phyloP scores from a whole-genome alignment of 495 filamentous ascomycete species.

The Neurospora hispaniola region DNA sequence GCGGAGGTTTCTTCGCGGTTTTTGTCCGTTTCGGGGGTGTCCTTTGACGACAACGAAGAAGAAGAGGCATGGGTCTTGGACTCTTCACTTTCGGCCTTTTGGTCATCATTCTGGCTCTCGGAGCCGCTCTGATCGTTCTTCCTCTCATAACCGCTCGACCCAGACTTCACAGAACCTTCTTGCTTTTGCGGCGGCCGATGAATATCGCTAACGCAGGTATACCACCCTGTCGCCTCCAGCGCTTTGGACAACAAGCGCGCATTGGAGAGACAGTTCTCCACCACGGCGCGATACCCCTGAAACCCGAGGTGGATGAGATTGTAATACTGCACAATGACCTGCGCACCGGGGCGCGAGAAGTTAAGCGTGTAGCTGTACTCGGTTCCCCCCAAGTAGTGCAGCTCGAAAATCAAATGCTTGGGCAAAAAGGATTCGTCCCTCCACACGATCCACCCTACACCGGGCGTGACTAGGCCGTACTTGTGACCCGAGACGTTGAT shows the following conservation, averaged over 20 bases:
- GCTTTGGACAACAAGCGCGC: slow-evolving; percentile 55
- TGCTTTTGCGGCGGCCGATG: slow-evolving; percentile 36
- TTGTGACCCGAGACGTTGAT: slow-evolving; percentile 71
- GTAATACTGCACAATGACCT: slow-evolving; percentile 67
- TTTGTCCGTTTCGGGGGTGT: not conserved
- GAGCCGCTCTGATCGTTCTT: slow-evolving; percentile 17
- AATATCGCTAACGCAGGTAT: slow-evolving; percentile 58
- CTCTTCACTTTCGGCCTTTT: slow-evolving; percentile 20
- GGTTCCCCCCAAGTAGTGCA: slow-evolving; percentile 66
- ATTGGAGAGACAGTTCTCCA: slow-evolving; percentile 63
- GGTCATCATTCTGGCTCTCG: not conserved
- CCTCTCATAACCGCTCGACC: not conserved
- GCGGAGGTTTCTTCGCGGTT: slow-evolving; percentile 30
- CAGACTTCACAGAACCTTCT: slow-evolving; percentile 5
- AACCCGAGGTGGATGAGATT: slow-evolving; percentile 67
- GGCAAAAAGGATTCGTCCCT: slow-evolving; percentile 57
- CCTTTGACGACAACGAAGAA: not conserved
- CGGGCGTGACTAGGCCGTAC: slow-evolving; percentile 61
- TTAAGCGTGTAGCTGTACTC: slow-evolving; percentile 67
- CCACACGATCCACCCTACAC: slow-evolving; percentile 70
- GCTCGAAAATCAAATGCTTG: slow-evolving; percentile 61
- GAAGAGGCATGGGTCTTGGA: not conserved
- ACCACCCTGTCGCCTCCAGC: slow-evolving; percentile 63
- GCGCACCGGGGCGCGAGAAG: slow-evolving; percentile 62
- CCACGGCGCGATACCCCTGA: slow-evolving; percentile 51